Evolutionary conservation across 345 rosid genomes (phyloP), one percentile per base, ranked within the genome.

Genomic region (Eucalyptus cloeziana): DNA sequence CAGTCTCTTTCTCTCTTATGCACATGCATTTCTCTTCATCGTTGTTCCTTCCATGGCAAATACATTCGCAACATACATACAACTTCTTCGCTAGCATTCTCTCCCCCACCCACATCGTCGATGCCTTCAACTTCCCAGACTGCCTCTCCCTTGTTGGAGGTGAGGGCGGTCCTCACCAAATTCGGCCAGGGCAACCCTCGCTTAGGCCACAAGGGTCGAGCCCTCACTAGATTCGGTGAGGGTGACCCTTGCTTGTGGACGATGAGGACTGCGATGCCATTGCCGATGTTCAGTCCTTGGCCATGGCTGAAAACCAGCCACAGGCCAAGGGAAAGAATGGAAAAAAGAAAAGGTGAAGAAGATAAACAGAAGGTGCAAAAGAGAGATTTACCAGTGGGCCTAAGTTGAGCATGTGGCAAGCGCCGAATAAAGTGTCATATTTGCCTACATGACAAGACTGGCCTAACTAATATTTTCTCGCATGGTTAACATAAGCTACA

Each of bases 391-490:
- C 3, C 5, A 0, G 37, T 7, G 71, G 16, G 71, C 8, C 71
- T 14, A 15, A 62, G 12, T 24, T 30, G 37, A n/a, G n/a, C 37
- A 13, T 4, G 76, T n/a, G 2, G 21, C 76, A 16, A 64, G 76
- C 2, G 37, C 4, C 7, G 21, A 64, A n/a, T 13, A 14, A 4
- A 62, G 17, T n/a, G 37, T 64, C 76, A 14, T n/a, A n/a, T 4
- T 4, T 10, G 4, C 31, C 0, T 0, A 27, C 1, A 4, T 27
- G 21, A 14, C 37, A 64, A n/a, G 76, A n/a, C 10, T n/a, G 40
- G 10, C 10, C 21, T 14, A n/a, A 31, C 9, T 64, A n/a, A 64
- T 64, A n/a, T 64, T 30, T 64, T 64, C 37, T 64, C 10, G 0
- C 9, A 56, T 56, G 30, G 30, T 24, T 24, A 67, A 67, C 40